Evolutionary conservation across 169 alveolate species (phyloP), one percentile per base, ranked within the genome.

Genomic region (Plasmodium gaboni): DNA sequence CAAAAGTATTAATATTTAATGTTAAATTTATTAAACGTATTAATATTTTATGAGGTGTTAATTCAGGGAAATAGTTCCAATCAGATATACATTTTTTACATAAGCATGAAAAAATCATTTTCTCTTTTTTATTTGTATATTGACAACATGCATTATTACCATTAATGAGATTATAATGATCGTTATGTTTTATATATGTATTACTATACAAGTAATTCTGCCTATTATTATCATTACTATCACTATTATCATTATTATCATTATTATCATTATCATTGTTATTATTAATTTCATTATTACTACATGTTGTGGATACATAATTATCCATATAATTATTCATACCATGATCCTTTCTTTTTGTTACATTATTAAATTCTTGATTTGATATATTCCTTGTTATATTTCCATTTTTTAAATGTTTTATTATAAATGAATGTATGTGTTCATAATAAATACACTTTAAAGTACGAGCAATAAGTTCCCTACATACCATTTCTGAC

Each of bases 381-480:
- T 38, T 38, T 38, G 46, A 38, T 38, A 38, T 38, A 38, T 38
- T 38, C 10, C 5, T 38, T 38, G 9, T 9, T 38, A 38, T 38
- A 38, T 4, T 5, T 38, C 10, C 46, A 38, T 38, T 38, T 64
- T 88, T 87, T 32, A 89, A 74, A 32, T 78, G 67, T 2, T 88
- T 89, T 15, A 74, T 32, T 50, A 89, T 42, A 60, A 68, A 87
- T 9, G 93, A 68, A 19, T 78, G 86, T 78, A 92, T 92, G 63
- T 94, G 87, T 26, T 91, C 93, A 87, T 69, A 72, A 42, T 92
- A 93, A 22, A 94, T 64, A 57, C 87, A 86, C 38, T 92, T 92
- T 9, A 86, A 51, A 7, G 70, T 63, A 24, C 87, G 55, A 42
- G 78, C 53, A 67, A 68, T 57, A 44, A 87, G 12, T 71, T 87